Base-by-base conservation (phyloP, 1,139 yeast genomes). In the Saccharomycopsis hybrid region DNA sequence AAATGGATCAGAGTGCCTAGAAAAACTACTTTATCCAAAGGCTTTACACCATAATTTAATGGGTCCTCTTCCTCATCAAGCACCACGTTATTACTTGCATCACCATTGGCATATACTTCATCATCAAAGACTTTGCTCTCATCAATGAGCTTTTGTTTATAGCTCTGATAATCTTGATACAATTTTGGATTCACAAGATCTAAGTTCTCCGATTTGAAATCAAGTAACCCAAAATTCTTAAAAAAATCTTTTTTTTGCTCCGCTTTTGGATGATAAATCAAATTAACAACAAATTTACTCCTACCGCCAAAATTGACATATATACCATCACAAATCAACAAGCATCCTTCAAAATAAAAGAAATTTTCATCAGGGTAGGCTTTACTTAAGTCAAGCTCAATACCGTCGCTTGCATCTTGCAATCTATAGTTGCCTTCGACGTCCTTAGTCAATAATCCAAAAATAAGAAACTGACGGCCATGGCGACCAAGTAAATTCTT, bases 401-500 rank as follows among this genome's bases (percentile, higher is more conserved):
- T 80, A 46, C 74, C 68, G 55, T 89, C 96, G 1, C 90, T 78
- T 2, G 82, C 75, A 63, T 94, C 99, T 62, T 89, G 96, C 32
- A 94, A 64, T 48, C 79, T 77, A 76, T 78, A 84, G 25, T 77
- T 72, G 0, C 95, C 97, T 53, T 76, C 78, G 4, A 77, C 68
- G 50, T 82, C 82, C 53, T 73, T 72, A 2, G 82, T 71, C 11
- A 92, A 65, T 54, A 89, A 69, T 0, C 98, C 99, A 60, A 90
- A 80, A 2, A 94, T 63, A 31, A 86, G 70, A 61, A 92, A 94
- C 53, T 79, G 75, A 49, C 77, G 72, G 3, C 92, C 92, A 58
- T 85, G 86, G 52, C 96, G 71, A 29, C 98, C 99, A 33, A 90
- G 67, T 55, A 92, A 70, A 61, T 89, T 90, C 60, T 89, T 89